Conservation (phyloP, 2,329 filamentous ascomycete genomes). For the Cucurbitaria berberidis region DNA sequence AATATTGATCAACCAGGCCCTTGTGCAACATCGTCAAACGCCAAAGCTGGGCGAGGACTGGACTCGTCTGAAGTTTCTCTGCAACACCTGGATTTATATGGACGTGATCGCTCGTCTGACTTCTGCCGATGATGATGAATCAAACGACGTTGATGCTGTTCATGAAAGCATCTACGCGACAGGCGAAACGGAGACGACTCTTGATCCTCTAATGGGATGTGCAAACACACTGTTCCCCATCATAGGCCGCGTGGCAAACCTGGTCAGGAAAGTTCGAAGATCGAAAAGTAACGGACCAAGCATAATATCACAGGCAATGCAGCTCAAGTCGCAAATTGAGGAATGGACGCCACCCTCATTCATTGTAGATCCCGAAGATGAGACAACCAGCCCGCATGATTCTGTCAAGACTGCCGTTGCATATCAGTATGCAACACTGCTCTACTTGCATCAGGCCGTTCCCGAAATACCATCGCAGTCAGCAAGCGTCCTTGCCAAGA, state of each 20-base stretch:
- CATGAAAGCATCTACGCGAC: constrained; percentile 44
- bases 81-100: constrained; percentile 76
- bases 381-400: constrained; percentile 66
- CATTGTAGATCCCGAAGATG: constrained; percentile 69
- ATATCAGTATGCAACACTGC: constrained; percentile 69
- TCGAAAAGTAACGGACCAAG: constrained; percentile 63
- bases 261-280: constrained; percentile 67
- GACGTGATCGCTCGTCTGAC: constrained; percentile 74
- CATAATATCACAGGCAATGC: constrained; percentile 67
- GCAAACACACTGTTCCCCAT: constrained; percentile 71
- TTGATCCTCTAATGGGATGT: constrained; percentile 76
- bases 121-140: constrained; percentile 64
- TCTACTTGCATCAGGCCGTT: constrained; percentile 72
- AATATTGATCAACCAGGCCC: constrained; percentile 65
- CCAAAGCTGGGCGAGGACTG: constrained; percentile 51
- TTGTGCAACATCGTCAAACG: constrained; percentile 55
- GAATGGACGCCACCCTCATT: constrained; percentile 65
- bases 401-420: constrained; percentile 71
- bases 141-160: constrained; percentile 57
- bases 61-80: constrained; percentile 67
- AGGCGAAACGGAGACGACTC: constrained; percentile 55
- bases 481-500: constrained; percentile 65
- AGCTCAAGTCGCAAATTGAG: constrained; percentile 66
- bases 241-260: constrained; percentile 68
- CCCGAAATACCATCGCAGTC: constrained; percentile 69